Evolutionary conservation across 176 grass and related monocot genomes (phyloP), one percentile per base, ranked within the genome.

Genomic region (Oryza nivara): DNA sequence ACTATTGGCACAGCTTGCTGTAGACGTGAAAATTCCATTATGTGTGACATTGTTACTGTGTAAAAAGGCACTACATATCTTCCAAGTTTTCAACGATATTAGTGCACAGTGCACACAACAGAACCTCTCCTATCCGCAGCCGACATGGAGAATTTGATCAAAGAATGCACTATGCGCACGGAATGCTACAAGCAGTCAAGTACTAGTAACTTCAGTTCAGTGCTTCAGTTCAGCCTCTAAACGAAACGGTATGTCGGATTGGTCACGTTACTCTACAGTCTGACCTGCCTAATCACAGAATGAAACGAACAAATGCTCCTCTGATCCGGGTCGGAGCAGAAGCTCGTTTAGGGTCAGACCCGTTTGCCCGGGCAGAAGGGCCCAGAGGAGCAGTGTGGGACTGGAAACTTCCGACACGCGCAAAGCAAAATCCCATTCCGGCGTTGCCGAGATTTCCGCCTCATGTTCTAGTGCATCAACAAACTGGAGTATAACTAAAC

Each of bases 361-460:
- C 84, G 30, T 79, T 61, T 8, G 34, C 51, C 10, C 3, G 22
- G 17, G 3, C 49, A 16, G 41, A 23, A 9, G n/a, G 1, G 56
- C 71, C 67, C 54, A 28, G 56, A 65, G 23, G 43, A 10, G 43
- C 43, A 44, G 43, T 44, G 43, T 44, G 43, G 43, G 73, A 65
- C 16, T 51, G 74, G 68, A 86, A 83, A 69, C 68, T 83, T 86
- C 68, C 38, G 68, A 79, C 74, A 69, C 30, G 61, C 75, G 80
- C 69, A 87, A 87, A 80, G 74, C 40, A 79, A 45, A 45, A 86
- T 75, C 60, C 20, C 44, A 84, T n/a, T 68, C 26, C 64, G 10
- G 58, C 76, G 69, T 68, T 64, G 75, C 80, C 75, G 84, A 90
- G 70, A 87, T 90, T 43, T 65, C 64, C 80, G 89, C 40, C 7